phyloP scores from a whole-genome alignment of 1,284 basidiomycete species.

The Lentinus polychrous region DNA sequence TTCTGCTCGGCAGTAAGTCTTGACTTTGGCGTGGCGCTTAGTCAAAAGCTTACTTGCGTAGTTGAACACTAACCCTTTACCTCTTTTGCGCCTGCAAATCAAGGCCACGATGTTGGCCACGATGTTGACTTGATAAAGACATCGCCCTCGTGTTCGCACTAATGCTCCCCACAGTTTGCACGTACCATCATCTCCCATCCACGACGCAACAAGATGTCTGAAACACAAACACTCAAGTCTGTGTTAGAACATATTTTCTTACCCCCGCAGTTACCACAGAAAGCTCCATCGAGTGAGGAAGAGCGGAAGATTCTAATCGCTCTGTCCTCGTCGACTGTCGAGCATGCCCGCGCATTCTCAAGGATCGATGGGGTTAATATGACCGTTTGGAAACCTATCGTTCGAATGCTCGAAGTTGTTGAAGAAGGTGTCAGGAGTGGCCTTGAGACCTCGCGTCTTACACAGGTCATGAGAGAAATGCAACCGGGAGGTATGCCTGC shows the following conservation, averaged over 20 bases:
- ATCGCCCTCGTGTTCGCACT: too few relatives aligned
- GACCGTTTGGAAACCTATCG: neutral
- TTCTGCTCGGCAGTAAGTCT: too few relatives aligned
- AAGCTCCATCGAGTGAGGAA: neutral
- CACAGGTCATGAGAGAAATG: neutral
- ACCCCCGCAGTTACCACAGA: slow-evolving; percentile 32
- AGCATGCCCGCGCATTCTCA: neutral
- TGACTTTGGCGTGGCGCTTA: too few relatives aligned
- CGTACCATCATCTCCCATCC: neutral
- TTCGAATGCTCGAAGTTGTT: neutral
- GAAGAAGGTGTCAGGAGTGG: neutral
- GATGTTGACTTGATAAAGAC: too few relatives aligned
- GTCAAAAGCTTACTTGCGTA: too few relatives aligned
- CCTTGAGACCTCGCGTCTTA: neutral
- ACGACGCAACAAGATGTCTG: neutral
- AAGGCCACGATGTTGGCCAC: too few relatives aligned
- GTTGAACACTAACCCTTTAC: too few relatives aligned
- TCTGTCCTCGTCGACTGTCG: neutral
- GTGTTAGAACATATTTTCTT: slow-evolving; percentile 34
- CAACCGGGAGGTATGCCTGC: neutral
- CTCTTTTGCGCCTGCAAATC: too few relatives aligned
- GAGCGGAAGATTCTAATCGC: slow-evolving; percentile 10
- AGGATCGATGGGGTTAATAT: neutral
- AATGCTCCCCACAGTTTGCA: too few relatives aligned
- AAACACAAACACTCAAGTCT: neutral